Evolutionary conservation across 2,329 filamentous ascomycete genomes (phyloP).

Genomic region (Ascocoryne sarcoides): DNA sequence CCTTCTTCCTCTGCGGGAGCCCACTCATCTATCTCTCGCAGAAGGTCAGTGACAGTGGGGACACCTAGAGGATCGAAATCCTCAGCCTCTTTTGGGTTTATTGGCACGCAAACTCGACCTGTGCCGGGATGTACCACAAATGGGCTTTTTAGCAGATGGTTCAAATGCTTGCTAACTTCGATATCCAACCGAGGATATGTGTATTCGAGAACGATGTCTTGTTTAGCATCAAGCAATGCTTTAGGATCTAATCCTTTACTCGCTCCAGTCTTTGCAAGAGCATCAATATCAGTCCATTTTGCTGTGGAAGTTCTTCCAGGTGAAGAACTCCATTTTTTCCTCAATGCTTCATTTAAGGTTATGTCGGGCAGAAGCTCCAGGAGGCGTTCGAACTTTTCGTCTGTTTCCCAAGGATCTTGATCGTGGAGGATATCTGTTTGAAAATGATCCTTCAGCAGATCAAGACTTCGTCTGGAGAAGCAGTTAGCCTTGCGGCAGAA

Average conservation of each 20-base stretch:
- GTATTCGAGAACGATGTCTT: constrained; percentile 94
- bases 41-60: constrained; percentile 76
- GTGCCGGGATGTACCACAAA: constrained; percentile 96
- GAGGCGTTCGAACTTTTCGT: constrained; percentile 66
- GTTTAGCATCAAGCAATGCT: constrained; percentile 78
- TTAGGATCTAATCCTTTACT: constrained; percentile 64
- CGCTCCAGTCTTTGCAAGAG: constrained; percentile 67
- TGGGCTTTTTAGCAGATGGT: constrained; percentile 93
- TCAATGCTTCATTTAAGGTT: constrained; percentile 65
- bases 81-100: constrained; percentile 65
- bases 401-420: constrained; percentile 75
- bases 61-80: constrained; percentile 80
- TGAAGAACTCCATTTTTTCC: constrained; percentile 83
- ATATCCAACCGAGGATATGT: constrained; percentile 96
- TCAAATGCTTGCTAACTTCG: constrained; percentile 94
- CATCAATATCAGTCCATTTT: constrained; percentile 94
- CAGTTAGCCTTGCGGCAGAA: constrained; percentile 5
- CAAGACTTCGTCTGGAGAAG: constrained; percentile 61
- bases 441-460: constrained; percentile 78
- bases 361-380: constrained; percentile 79
- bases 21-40: constrained; percentile 83
- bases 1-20: constrained; percentile 39
- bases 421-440: constrained; percentile 69
- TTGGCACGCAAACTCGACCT: constrained; percentile 89
- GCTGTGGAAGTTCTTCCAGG: constrained; percentile 65